Evolutionary conservation across 1,139 yeast species (phyloP).

Genomic region (Candida neerlandica): DNA sequence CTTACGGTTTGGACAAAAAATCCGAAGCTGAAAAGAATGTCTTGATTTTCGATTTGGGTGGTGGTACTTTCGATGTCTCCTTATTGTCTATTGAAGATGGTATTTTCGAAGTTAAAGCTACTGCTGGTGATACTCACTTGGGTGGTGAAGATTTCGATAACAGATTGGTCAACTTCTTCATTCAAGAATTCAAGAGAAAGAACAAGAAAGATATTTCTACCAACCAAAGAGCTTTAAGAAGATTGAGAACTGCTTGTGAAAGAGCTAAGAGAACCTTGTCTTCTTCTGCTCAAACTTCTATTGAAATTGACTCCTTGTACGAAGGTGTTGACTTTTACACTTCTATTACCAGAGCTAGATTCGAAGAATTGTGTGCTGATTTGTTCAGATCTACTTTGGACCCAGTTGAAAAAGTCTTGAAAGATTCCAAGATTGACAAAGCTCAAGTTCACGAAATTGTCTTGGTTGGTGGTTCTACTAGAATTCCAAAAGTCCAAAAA

Average conservation of each 20-base stretch:
- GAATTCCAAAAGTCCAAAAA: slow-evolving; percentile 99
- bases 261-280: slow-evolving; percentile 99
- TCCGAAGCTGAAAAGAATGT: slow-evolving; percentile 78
- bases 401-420: slow-evolving; percentile 97
- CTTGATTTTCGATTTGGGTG: slow-evolving; percentile 53
- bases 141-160: slow-evolving; percentile 83
- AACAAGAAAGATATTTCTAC: slow-evolving; percentile 87
- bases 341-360: slow-evolving; percentile 97
- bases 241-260: slow-evolving; percentile 98
- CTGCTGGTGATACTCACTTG: slow-evolving; percentile 98
- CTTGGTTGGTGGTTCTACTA: slow-evolving; percentile 98
- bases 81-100: slow-evolving; percentile 92
- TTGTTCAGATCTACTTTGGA: slow-evolving; percentile 94
- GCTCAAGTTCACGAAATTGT: slow-evolving; percentile 91
- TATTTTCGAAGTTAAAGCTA: slow-evolving; percentile 95
- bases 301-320: slow-evolving; percentile 93
- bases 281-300: slow-evolving; percentile 92
- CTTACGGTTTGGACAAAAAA: slow-evolving; percentile 51
- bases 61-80: slow-evolving; percentile 59
- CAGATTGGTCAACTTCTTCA: slow-evolving; percentile 73
- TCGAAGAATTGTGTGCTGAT: slow-evolving; percentile 96
- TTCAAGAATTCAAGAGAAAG: slow-evolving; percentile 95
- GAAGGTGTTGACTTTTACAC: slow-evolving; percentile 98
- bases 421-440: slow-evolving; percentile 92
- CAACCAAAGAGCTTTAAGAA: slow-evolving; percentile 95